Conservation (phyloP, 2,329 filamentous ascomycete genomes). For the Nemania diffusa region DNA sequence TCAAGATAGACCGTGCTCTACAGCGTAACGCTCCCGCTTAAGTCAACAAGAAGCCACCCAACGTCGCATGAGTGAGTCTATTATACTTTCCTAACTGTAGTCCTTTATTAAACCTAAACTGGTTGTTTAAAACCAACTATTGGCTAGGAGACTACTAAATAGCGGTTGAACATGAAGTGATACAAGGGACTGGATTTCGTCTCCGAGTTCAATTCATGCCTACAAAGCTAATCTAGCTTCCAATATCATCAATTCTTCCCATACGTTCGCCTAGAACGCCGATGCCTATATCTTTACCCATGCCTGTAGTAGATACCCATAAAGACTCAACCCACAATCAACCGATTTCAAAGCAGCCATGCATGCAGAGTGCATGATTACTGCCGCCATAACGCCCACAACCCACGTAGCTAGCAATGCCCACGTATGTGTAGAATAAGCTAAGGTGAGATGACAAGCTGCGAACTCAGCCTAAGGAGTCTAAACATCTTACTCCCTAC, state of each 20-base stretch:
- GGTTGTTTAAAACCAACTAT: too few species aligned
- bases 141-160: too few species aligned
- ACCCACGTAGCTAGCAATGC: not conserved
- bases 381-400: not conserved
- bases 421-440: not conserved
- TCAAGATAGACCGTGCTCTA: too few species aligned
- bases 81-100: too few species aligned
- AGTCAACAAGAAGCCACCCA: too few species aligned
- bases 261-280: constrained; percentile 12
- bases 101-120: too few species aligned
- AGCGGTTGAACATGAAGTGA: too few species aligned
- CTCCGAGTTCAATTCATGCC: not conserved
- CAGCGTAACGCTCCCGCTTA: too few species aligned
- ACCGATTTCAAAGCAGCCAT: not conserved
- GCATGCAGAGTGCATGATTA: not conserved
- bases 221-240: not conserved
- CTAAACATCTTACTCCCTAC: not conserved
- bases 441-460: not conserved
- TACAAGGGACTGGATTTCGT: too few species aligned
- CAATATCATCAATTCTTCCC: not conserved
- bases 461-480: not conserved
- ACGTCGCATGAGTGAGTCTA: too few species aligned
- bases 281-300: not conserved
- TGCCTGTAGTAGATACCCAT: not conserved
- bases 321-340: not conserved